Evolutionary conservation across 768 basidiomycete species (phyloP).

Genomic region (Mycena rebaudengoi): DNA sequence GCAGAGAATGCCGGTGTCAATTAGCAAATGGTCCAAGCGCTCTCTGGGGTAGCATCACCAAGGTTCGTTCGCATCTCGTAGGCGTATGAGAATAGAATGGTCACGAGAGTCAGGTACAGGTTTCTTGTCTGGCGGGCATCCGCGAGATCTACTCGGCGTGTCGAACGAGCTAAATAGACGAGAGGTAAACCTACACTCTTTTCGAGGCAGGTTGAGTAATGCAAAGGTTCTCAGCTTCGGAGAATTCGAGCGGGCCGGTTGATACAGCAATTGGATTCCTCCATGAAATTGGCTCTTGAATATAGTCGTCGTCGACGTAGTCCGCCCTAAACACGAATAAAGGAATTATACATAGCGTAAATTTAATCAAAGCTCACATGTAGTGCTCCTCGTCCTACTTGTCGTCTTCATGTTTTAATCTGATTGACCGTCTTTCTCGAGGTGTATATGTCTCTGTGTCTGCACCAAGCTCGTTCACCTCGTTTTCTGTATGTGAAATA

Average conservation of each 20-base stretch:
- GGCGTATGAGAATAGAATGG: slow-evolving; percentile 80
- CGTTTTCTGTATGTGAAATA: slow-evolving; percentile 78
- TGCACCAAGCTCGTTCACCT: slow-evolving; percentile 79
- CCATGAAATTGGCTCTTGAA: slow-evolving; percentile 77
- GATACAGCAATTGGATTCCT: slow-evolving; percentile 57
- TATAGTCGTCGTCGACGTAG: slow-evolving; percentile 78
- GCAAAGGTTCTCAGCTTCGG: slow-evolving; percentile 75
- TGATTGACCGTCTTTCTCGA: slow-evolving; percentile 59
- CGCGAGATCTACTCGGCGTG: slow-evolving; percentile 61
- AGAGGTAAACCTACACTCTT: slow-evolving; percentile 53
- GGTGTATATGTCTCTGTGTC: slow-evolving; percentile 66
- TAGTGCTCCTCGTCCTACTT: slow-evolving; percentile 90
- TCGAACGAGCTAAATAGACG: neutral
- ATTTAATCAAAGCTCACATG: slow-evolving; percentile 56
- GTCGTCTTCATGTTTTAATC: slow-evolving; percentile 70
- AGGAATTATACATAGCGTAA: neutral
- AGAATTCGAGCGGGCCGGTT: slow-evolving; percentile 57
- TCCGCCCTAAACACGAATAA: slow-evolving; percentile 69
- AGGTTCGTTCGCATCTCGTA: slow-evolving; percentile 85
- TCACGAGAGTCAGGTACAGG: slow-evolving; percentile 74
- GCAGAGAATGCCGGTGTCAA: slow-evolving; percentile 85
- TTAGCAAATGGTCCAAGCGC: slow-evolving; percentile 84
- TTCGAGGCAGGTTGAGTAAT: slow-evolving; percentile 67
- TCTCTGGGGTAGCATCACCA: slow-evolving; percentile 85
- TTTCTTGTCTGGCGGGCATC: slow-evolving; percentile 62